These are phyloP conservation scores for Gynandropsis gynandra DNA, from an alignment of 345 rosid genomes.

Conservation along the genomic window DNA sequence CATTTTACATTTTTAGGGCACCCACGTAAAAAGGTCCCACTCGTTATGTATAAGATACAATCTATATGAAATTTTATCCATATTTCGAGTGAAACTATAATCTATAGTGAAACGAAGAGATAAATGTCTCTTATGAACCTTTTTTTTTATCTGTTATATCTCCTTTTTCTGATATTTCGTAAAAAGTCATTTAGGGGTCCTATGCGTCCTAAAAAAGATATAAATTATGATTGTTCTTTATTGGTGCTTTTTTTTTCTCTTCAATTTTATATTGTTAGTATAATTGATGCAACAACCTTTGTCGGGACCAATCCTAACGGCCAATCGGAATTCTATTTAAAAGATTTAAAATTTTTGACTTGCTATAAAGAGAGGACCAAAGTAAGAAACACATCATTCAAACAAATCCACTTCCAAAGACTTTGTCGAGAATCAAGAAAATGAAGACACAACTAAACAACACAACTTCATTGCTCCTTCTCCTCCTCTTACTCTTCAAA, in stretches of 20 bases:
- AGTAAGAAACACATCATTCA: constrained; percentile 17
- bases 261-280: not conserved
- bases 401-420: constrained; percentile 6
- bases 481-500: constrained; percentile 17
- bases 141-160: no score
- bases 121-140: no score
- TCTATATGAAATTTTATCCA: no score
- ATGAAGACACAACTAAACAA: constrained; percentile 10
- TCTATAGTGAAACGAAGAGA: no score
- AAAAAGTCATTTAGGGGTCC: not conserved
- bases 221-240: constrained; percentile 3
- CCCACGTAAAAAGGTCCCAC: no score
- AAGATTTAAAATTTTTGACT: not conserved
- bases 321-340: constrained; percentile 8
- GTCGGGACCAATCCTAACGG: constrained; percentile 22
- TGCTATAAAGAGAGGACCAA: constrained; percentile 22
- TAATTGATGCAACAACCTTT: constrained; percentile 3
- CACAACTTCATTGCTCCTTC: constrained; percentile 18
- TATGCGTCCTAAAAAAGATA: constrained; percentile 3
- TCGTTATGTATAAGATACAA: no score
- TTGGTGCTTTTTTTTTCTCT: not conserved
- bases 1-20: no score
- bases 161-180: no score
- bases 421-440: constrained; percentile 5
- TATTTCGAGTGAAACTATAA: no score